Conservation (phyloP, 306 rosid genomes). For the Dalbergia cochinchinensis region DNA sequence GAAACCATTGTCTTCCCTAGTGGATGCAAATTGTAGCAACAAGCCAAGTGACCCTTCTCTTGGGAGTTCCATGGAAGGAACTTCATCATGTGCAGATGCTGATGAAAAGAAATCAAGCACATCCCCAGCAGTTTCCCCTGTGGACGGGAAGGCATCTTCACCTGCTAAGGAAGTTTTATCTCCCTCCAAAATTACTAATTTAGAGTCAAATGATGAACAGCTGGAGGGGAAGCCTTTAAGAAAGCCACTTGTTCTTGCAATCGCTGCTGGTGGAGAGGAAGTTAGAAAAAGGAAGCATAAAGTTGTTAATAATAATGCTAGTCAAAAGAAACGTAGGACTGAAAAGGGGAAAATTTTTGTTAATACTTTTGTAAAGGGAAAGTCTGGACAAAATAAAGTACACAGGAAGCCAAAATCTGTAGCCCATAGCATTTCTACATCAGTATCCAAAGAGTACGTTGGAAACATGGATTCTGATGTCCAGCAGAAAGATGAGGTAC, state of each 20-base stretch:
- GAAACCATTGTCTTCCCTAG: constrained; percentile 56
- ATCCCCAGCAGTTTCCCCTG: constrained; percentile 54
- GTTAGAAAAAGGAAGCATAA: constrained; percentile 73
- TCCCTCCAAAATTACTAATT: constrained; percentile 56
- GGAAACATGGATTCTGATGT: constrained; percentile 63
- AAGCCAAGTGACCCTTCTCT: constrained; percentile 61
- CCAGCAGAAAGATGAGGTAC: constrained; percentile 79
- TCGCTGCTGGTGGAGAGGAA: constrained; percentile 61
- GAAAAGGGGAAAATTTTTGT: constrained; percentile 68
- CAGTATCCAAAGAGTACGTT: constrained; percentile 59
- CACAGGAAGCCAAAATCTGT: constrained; percentile 73
- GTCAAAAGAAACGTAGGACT: constrained; percentile 72
- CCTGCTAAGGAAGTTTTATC: constrained; percentile 61
- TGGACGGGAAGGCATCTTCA: constrained; percentile 59
- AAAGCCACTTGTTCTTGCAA: constrained; percentile 75
- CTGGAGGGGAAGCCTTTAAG: constrained; percentile 60
- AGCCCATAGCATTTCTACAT: constrained; percentile 58
- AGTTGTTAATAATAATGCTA: constrained; percentile 51
- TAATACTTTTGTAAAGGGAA: constrained; percentile 55
- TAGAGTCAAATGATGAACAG: constrained; percentile 60
- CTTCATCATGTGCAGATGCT: constrained; percentile 63
- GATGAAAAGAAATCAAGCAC: constrained; percentile 56
- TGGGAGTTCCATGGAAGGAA: constrained; percentile 59
- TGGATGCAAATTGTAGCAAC: constrained; percentile 61
- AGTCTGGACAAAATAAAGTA: constrained; percentile 62